A percentile compares a stretch with the other conserved stretches of the same genome.
These are phyloP conservation scores for Alternaria consortialis DNA, from an alignment of 2,329 filamentous ascomycete genomes.

Conservation along the genomic window DNA sequence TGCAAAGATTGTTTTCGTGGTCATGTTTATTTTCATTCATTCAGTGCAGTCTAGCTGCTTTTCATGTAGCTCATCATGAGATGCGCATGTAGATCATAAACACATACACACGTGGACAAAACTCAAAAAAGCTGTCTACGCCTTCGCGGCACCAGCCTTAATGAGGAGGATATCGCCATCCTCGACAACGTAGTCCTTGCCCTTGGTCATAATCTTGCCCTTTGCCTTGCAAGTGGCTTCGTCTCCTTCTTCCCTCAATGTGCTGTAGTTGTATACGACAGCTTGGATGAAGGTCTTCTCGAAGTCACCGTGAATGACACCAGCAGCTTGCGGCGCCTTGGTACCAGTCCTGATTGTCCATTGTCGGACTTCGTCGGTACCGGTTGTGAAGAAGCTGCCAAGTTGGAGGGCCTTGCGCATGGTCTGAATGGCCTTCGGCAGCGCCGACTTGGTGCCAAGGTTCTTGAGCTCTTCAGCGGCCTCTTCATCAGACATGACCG, in stretches of 20 bases:
- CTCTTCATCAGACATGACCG: constrained; percentile 79
- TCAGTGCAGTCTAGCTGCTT: constrained; percentile 27
- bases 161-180: constrained; percentile 86
- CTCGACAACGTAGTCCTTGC: constrained; percentile 93
- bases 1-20: background rate
- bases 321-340: constrained; percentile 96
- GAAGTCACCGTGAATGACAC: constrained; percentile 98
- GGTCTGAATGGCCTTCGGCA: constrained; percentile 89
- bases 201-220: constrained; percentile 98
- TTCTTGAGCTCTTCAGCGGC: constrained; percentile 87
- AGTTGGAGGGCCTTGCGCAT: constrained; percentile 94
- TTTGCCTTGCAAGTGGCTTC: constrained; percentile 89
- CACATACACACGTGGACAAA: constrained; percentile 10
- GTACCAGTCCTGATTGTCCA: constrained; percentile 97
- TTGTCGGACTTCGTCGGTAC: constrained; percentile 94
- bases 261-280: constrained; percentile 88
- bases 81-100: constrained; percentile 18
- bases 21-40: constrained; percentile 31
- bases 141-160: constrained; percentile 87
- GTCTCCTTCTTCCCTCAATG: constrained; percentile 85
- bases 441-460: constrained; percentile 82
- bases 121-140: constrained; percentile 51
- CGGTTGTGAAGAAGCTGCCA: constrained; percentile 96
- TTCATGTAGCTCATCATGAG: constrained; percentile 28
- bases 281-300: constrained; percentile 99